Evolutionary conservation across 1,139 yeast species (phyloP).

Genomic region (Candida glucosophila): DNA sequence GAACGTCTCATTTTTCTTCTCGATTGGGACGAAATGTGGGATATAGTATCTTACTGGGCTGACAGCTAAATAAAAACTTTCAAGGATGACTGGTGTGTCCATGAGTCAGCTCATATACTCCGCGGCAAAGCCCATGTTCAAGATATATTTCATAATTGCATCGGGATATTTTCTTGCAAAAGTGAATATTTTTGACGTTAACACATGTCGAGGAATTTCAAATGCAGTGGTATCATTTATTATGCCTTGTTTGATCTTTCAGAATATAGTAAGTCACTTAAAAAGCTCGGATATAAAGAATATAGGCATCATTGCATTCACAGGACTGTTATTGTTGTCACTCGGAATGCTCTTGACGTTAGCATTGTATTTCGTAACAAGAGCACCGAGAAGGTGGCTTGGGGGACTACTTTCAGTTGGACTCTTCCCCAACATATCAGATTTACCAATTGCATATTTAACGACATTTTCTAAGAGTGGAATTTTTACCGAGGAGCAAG

Average conservation of each 20-base stretch:
- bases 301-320: constrained; percentile 63
- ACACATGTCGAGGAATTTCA: constrained; percentile 67
- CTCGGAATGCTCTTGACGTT: constrained; percentile 30
- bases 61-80: no score
- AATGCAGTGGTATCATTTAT: constrained; percentile 64
- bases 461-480: constrained; percentile 70
- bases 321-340: constrained; percentile 37
- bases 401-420: constrained; percentile 69
- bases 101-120: constrained; percentile 70
- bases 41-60: no score
- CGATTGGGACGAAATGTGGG: no score
- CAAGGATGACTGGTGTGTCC: constrained; percentile 10
- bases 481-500: constrained; percentile 47
- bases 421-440: constrained; percentile 65
- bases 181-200: constrained; percentile 58
- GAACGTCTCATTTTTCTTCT: no score
- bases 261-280: constrained; percentile 63
- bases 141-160: constrained; percentile 69
- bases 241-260: constrained; percentile 72
- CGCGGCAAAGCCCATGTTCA: constrained; percentile 79
- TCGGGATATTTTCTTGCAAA: constrained; percentile 64
- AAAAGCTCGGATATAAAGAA: constrained; percentile 65
- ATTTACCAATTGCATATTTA: constrained; percentile 81
- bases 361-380: constrained; percentile 24
- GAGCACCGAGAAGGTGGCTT: constrained; percentile 63